Conservation (phyloP, 2,329 filamentous ascomycete species). For the Pseudogymnoascus sp. region DNA sequence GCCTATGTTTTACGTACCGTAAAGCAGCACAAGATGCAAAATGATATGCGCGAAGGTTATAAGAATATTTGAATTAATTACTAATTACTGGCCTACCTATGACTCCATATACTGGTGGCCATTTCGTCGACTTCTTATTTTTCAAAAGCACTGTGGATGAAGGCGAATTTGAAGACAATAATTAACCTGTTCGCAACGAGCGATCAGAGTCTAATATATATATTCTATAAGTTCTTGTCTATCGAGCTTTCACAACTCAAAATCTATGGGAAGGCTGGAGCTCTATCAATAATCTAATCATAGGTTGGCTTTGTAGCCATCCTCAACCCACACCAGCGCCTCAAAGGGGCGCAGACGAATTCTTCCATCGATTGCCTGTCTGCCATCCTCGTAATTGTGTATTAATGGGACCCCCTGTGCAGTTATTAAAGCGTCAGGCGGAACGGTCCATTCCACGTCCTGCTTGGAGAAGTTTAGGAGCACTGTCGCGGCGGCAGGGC, state of each 20-base stretch:
- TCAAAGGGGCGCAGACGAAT: background rate
- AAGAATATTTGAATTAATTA: background rate
- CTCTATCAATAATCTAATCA: background rate
- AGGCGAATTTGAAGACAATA: background rate
- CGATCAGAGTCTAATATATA: background rate
- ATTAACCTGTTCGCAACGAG: background rate
- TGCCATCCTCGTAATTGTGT: background rate
- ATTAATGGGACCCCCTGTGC: background rate
- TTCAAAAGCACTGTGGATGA: background rate
- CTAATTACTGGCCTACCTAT: background rate
- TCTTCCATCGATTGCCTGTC: background rate
- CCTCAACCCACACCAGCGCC: background rate
- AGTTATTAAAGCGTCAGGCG: background rate
- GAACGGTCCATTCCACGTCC: slow-evolving; percentile 4
- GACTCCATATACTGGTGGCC: background rate
- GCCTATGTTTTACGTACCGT: background rate
- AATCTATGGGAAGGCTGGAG: background rate
- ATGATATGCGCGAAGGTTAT: background rate
- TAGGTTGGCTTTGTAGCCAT: background rate
- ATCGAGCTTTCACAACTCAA: background rate
- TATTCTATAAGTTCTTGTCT: background rate
- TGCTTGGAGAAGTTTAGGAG: slow-evolving; percentile 24
- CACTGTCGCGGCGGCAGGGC: slow-evolving; percentile 24
- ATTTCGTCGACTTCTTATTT: background rate
- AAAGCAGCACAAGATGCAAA: background rate